Conservation (phyloP, 2,329 filamentous ascomycete genomes). For the Verticillium isaacii region DNA sequence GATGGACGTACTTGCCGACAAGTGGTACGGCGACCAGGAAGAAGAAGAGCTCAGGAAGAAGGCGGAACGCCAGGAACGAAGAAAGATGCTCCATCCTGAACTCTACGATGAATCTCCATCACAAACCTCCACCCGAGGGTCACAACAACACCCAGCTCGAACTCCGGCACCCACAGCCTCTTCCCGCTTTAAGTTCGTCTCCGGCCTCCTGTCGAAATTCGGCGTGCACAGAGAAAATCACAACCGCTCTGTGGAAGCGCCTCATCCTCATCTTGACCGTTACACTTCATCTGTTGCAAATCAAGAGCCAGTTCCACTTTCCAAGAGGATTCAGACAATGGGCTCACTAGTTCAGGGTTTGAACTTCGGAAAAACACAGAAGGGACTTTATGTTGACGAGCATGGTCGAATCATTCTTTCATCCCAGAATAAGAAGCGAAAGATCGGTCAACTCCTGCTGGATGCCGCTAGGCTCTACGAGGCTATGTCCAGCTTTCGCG, state of each 20-base stretch:
- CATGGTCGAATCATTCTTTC: conserved; percentile 4
- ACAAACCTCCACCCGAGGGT: conserved; percentile 9
- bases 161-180: no score
- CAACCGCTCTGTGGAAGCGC: neutral
- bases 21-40: conserved; percentile 17
- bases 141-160: no score
- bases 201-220: no score
- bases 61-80: neutral
- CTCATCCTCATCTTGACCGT: neutral
- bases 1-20: conserved; percentile 12
- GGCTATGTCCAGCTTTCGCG: conserved; percentile 27
- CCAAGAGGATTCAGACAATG: neutral
- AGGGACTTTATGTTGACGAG: neutral
- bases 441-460: conserved; percentile 24
- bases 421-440: neutral
- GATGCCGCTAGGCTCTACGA: conserved; percentile 29
- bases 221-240: no score
- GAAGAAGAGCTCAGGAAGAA: neutral
- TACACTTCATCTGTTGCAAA: neutral
- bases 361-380: neutral
- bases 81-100: neutral
- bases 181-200: no score
- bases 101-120: neutral
- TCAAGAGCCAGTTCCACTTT: neutral
- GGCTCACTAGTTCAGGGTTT: neutral